Base-by-base conservation (phyloP, 768 basidiomycete species). In the Crucibulum laeve region DNA sequence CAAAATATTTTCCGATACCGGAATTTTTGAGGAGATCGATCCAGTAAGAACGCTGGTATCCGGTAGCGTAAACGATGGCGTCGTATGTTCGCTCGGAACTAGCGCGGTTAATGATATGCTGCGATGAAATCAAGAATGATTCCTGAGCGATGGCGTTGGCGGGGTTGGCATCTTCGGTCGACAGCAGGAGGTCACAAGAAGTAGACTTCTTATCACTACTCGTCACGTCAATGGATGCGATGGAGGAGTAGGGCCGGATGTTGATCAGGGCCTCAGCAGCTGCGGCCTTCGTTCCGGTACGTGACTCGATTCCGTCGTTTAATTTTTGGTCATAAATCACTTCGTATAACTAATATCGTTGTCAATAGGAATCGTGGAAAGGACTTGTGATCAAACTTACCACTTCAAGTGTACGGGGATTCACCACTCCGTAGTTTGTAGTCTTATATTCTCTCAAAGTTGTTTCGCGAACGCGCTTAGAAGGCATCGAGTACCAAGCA, bases 401-500 rank as follows among this genome's bases (percentile, higher is more conserved):
- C 18, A 47, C 45, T 45, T 71, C 69, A n/a, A 74, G 55, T 14
- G 74, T 77, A 14, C 58, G 53, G 28, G 71, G 68, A 51, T 76
- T 78, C 4, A 78, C 71, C 17, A 77, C 73, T 5, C 76, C 69
- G 51, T 79, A 77, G 54, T 79, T 78, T 6, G 77, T 76, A 34
- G 55, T 57, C 49, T 67, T 65, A 45, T 77, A 76, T 44, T 78
- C 77, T 24, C 58, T 56, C 3, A 70, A 56, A 5, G 69, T 56
- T 25, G 53, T 46, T 23, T 63, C 59, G 13, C 74, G 64, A 23
- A 61, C 51, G 11, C 52, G 56, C 39, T 65, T 64, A 14, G 65
- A 61, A 11, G 64, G 54, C 17, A 73, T 52, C 5, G 58, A 51
- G 52, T 62, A 78, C 60, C 69, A 57, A 5, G 56, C 50, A 44